Percentiles rank a stretch among this genome's conserved stretches.
Conservation (phyloP, 192 early-diverging fungal species). For the Coemansia sp. region DNA sequence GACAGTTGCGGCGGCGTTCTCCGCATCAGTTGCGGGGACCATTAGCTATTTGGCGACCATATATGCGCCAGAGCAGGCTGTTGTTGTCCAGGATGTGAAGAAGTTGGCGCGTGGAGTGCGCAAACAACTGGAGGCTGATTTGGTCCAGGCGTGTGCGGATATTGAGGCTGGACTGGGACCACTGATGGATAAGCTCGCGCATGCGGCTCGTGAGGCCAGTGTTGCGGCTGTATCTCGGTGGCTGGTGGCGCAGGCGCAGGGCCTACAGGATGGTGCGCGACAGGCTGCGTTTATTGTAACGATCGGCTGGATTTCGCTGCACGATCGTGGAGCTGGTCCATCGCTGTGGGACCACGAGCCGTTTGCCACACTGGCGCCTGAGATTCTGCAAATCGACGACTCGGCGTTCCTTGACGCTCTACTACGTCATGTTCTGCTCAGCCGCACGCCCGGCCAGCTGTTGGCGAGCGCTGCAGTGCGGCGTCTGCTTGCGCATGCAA, state of each 20-base stretch:
- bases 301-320: slow-evolving; percentile 37
- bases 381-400: slow-evolving; percentile 42
- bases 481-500: slow-evolving; percentile 27
- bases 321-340: slow-evolving; percentile 9
- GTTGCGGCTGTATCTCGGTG: slow-evolving; percentile 17
- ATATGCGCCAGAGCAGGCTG: background rate
- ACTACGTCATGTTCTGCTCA: slow-evolving; percentile 30
- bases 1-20: slow-evolving; percentile 17
- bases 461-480: slow-evolving; percentile 13
- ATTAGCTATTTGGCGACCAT: background rate
- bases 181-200: slow-evolving; percentile 12
- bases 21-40: background rate
- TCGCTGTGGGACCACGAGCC: slow-evolving; percentile 34
- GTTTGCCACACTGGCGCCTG: slow-evolving; percentile 21
- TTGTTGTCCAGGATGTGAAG: background rate
- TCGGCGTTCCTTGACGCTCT: slow-evolving; percentile 26
- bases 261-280: background rate
- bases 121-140: background rate
- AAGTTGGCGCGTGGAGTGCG: slow-evolving; percentile 4
- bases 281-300: slow-evolving; percentile 19
- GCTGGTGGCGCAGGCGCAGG: slow-evolving; percentile 14
- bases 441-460: slow-evolving; percentile 10
- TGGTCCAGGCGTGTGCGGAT: slow-evolving; percentile 13
- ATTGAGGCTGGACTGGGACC: slow-evolving; percentile 17
- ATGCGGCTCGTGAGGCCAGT: background rate